phyloP scores from a whole-genome alignment of 2,329 filamentous ascomycete genomes.

The Septoria petroselini region DNA sequence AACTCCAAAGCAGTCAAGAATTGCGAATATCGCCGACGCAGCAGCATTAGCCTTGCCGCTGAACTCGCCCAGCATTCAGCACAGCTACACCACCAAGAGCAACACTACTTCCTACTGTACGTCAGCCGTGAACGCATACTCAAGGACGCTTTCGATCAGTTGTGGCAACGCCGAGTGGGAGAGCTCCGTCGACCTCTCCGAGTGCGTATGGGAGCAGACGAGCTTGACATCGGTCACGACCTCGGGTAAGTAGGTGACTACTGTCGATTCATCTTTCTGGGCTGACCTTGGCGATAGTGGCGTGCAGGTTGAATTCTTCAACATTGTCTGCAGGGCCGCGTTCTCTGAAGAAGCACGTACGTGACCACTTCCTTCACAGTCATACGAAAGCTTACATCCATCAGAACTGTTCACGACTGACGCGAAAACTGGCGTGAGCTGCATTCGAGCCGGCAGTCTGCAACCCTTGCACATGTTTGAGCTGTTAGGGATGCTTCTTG shows the following conservation, averaged over 20 bases:
- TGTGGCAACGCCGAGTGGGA: conserved; percentile 80
- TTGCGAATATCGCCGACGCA: conserved; percentile 6
- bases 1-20: conserved; percentile 2
- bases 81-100: conserved; percentile 38
- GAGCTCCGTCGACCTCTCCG: conserved; percentile 84
- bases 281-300: conserved; percentile 52
- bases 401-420: conserved; percentile 74
- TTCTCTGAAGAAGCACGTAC: conserved; percentile 71
- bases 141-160: conserved; percentile 65
- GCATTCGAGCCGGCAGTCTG: conserved; percentile 79
- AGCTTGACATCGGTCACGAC: conserved; percentile 84
- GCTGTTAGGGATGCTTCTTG: conserved; percentile 81
- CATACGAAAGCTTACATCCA: conserved; percentile 1
- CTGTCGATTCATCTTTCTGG: neutral
- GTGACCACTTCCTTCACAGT: conserved; percentile 20
- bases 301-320: conserved; percentile 95
- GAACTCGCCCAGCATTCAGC: conserved; percentile 16
- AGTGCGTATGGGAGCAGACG: conserved; percentile 74
- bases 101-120: conserved; percentile 45
- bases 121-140: conserved; percentile 45
- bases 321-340: conserved; percentile 74
- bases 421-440: conserved; percentile 70
- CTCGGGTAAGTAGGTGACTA: conserved; percentile 51
- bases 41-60: neutral
- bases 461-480: conserved; percentile 89